Evolutionary conservation across 305 asterid genomes (phyloP), one percentile per base, ranked within the genome.

Genomic region (Fraxinus angustifolia): DNA sequence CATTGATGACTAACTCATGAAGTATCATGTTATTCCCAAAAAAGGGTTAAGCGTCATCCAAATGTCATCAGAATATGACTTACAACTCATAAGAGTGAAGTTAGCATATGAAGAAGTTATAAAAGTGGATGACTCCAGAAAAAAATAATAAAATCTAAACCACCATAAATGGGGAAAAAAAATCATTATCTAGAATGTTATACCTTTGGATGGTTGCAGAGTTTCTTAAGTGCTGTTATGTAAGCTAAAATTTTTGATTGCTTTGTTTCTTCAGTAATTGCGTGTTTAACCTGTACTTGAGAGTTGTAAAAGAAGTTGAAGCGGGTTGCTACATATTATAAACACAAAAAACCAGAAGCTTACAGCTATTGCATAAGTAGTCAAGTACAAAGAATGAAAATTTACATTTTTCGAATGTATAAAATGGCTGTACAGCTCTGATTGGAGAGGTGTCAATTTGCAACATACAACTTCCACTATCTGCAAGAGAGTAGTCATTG

Each of bases 191-290:
- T 28, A 21, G 21, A 80, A 26, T 79, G 78, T 73, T 75, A 71
- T 90, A 96, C 99, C 98, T 96, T 96, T 70, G 99, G 98, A 84
- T 94, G 99, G 88, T 96, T 96, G 92, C 99, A 93, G 83, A 96
- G 98, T 91, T 96, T 96, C 95, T 96, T 96, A 62, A 96, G 91
- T 85, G 94, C 98, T 80, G 98, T 96, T 85, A 96, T 96, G 79
- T 94, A 94, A 62, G 99, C 98, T 85, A 96, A 91, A 81, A 96
- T 94, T 85, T 96, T 94, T 78, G 97, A 85, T 71, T 84, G 89
- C 83, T 92, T 94, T 68, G 92, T 83, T 81, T 96, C 98, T 86
- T 96, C 99, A 31, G 91, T 87, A 88, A 96, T 93, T 65, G 97
- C 98, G 75, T 90, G 90, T 90, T 94, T 94, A 70, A 94, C 99